Evolutionary conservation across 805 yeast species (phyloP).

Genomic region (Starmerella stigmatis): DNA sequence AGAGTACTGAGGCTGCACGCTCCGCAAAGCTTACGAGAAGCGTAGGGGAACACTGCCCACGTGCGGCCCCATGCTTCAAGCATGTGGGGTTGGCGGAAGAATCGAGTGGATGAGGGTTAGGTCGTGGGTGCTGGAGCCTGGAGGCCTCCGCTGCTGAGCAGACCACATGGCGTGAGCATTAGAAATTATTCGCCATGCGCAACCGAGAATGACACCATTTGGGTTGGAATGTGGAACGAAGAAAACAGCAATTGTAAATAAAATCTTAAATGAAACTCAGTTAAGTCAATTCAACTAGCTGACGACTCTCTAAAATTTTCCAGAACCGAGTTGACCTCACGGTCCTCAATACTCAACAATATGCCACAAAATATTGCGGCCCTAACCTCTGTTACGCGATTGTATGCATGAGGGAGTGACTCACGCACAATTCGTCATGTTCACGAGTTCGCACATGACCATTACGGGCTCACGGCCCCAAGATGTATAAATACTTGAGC

Average conservation of each 20-base stretch:
- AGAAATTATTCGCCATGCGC: constrained; percentile 1
- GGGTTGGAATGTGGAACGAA: not conserved
- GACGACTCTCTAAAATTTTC: not conserved
- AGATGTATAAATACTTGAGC: constrained; percentile 3
- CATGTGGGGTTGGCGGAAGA: no score
- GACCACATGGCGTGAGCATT: constrained; percentile 4
- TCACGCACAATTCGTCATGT: constrained; percentile 15
- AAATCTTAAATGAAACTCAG: no score
- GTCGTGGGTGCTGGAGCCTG: no score
- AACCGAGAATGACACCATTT: not conserved
- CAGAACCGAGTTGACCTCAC: not conserved
- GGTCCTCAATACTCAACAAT: not conserved
- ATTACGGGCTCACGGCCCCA: not conserved
- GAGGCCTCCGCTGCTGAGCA: no score
- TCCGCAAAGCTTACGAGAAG: no score
- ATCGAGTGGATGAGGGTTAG: no score
- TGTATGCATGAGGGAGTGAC: constrained; percentile 3
- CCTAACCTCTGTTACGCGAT: not conserved
- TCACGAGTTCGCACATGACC: constrained; percentile 15
- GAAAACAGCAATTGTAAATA: not conserved
- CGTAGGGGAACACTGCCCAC: no score
- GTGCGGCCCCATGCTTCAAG: no score
- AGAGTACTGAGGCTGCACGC: no score
- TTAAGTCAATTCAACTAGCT: no score
- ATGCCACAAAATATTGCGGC: not conserved